Percentiles rank a stretch among this genome's conserved stretches.
These are phyloP conservation scores for Clarireedia hainanense DNA, from an alignment of 2,329 filamentous ascomycete species.

Conservation along the genomic window DNA sequence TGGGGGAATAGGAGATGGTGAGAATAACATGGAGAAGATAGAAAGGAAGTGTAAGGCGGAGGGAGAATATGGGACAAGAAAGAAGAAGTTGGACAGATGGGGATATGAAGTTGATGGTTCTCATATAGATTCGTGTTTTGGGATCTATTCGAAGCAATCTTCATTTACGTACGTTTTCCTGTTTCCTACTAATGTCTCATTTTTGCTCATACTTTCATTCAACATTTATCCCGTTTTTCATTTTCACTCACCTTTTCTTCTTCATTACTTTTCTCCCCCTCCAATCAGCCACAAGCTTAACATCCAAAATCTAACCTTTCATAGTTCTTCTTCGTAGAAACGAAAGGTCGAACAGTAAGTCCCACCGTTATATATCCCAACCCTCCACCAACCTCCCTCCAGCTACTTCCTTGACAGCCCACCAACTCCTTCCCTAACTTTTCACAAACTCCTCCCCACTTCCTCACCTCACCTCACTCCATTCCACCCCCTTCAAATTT, in stretches of 20 bases:
- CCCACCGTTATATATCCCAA: not conserved
- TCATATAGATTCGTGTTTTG: conserved; percentile 1
- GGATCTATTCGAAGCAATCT: conserved; percentile 2
- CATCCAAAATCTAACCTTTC: not conserved
- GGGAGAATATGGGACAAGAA: no score
- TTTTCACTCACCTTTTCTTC: not conserved
- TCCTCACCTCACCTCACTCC: not conserved
- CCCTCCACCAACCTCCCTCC: no score
- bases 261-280: not conserved
- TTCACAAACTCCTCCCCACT: not conserved
- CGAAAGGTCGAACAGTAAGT: conserved; percentile 4
- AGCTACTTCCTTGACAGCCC: no score
- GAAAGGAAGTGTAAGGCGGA: no score
- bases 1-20: no score
- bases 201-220: not conserved
- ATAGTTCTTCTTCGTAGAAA: conserved; percentile 9
- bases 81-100: no score
- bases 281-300: not conserved
- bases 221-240: not conserved
- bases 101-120: not conserved
- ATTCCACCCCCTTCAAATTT: no score
- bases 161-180: not conserved
- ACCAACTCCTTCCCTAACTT: no score
- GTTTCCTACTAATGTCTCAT: not conserved
- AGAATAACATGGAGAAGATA: no score